Conservation (phyloP, 805 yeast genomes). For the Ogataea pini region DNA sequence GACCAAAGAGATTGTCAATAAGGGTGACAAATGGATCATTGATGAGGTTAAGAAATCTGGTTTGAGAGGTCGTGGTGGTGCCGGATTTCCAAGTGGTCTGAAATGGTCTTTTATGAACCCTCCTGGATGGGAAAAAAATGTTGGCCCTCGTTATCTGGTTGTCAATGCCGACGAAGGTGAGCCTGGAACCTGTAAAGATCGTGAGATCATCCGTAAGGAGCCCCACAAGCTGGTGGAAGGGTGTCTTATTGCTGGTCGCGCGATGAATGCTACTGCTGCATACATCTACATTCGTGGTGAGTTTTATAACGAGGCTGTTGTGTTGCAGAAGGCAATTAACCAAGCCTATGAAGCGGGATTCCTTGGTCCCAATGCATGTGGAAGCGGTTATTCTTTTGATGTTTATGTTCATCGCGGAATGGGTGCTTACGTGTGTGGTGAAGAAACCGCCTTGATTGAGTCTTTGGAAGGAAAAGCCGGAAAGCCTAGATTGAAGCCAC, state of each 20-base stretch:
- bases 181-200: conserved; percentile 92
- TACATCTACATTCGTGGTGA: conserved; percentile 91
- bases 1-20: conserved; percentile 79
- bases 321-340: conserved; percentile 78
- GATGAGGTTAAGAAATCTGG: conserved; percentile 85
- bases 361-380: conserved; percentile 84
- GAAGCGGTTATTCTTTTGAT: conserved; percentile 82
- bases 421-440: conserved; percentile 94
- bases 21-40: conserved; percentile 89
- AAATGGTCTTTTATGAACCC: conserved; percentile 96
- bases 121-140: conserved; percentile 90
- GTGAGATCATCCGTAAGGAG: conserved; percentile 88
- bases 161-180: conserved; percentile 95
- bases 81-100: conserved; percentile 89
- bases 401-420: conserved; percentile 86
- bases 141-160: conserved; percentile 85
- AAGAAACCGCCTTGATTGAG: conserved; percentile 88
- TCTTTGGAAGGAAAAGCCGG: conserved; percentile 92
- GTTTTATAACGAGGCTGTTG: conserved; percentile 77
- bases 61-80: conserved; percentile 90
- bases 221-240: conserved; percentile 92
- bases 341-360: conserved; percentile 83
- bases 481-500: conserved; percentile 91
- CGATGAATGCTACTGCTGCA: conserved; percentile 92
- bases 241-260: conserved; percentile 86